These are phyloP conservation scores for Ustilago shanxiensis DNA, from an alignment of 1,284 basidiomycete genomes.

Conservation along the genomic window DNA sequence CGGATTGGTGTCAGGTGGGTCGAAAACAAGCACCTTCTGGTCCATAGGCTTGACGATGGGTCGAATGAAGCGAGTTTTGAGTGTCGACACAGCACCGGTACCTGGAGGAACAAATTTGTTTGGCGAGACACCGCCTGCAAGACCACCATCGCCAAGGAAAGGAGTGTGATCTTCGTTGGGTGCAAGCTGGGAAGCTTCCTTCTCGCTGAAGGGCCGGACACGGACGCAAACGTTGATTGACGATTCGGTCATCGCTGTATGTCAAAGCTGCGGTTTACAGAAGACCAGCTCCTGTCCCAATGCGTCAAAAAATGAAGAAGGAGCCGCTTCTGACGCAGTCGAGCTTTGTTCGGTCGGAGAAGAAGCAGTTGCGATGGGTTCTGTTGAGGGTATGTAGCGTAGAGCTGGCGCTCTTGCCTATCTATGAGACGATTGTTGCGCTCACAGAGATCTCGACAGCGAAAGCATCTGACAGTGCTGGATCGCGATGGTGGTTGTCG, in stretches of 20 bases:
- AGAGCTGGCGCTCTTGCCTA: too few relatives aligned
- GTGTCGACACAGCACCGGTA: conserved; percentile 18
- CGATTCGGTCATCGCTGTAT: conserved; percentile 34
- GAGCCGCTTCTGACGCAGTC: neutral
- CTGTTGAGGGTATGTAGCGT: too few relatives aligned
- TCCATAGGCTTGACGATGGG: conserved; percentile 67
- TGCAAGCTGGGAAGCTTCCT: conserved; percentile 61
- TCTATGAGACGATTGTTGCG: too few relatives aligned
- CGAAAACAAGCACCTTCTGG: conserved; percentile 69
- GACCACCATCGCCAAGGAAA: conserved; percentile 69
- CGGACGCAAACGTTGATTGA: conserved; percentile 62
- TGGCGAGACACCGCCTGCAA: conserved; percentile 58
- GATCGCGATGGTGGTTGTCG: neutral
- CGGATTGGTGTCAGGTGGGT: conserved; percentile 65
- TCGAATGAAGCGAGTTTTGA: conserved; percentile 60
- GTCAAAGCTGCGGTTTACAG: neutral
- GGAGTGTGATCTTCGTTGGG: conserved; percentile 60
- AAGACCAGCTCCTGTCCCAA: conserved; percentile 22
- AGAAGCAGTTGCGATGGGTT: too few relatives aligned
- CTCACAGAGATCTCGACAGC: neutral
- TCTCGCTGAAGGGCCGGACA: conserved; percentile 66
- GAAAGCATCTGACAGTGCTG: neutral
- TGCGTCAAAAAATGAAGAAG: neutral
- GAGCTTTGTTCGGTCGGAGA: neutral
- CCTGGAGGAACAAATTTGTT: conserved; percentile 41